Conservation (phyloP, 139 green algal genomes). For the Tetradesmus obliquus region DNA sequence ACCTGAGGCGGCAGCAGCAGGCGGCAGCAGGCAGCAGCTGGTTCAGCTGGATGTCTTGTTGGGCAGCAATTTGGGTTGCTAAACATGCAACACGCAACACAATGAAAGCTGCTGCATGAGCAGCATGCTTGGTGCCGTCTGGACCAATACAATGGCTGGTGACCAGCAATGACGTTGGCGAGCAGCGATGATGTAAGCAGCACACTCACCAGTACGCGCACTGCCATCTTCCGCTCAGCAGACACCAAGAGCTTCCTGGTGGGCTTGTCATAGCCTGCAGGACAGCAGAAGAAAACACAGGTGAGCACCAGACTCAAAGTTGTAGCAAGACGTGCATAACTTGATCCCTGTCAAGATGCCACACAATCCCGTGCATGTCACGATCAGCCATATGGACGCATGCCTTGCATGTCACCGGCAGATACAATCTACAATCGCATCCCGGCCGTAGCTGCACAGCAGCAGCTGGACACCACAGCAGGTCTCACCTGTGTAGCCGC, state of each 20-base stretch:
- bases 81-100: not conserved
- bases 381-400: too few relatives aligned
- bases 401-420: too few relatives aligned
- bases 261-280: conserved; percentile 5
- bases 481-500: not conserved
- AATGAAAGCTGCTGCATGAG: not conserved
- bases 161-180: too few relatives aligned
- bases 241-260: not conserved
- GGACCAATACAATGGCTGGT: too few relatives aligned
- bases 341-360: too few relatives aligned
- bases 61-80: not conserved
- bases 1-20: not conserved
- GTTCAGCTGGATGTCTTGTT: not conserved
- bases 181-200: conserved; percentile 9
- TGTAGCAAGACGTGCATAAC: too few relatives aligned
- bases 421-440: too few relatives aligned
- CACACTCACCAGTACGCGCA: conserved; percentile 18
- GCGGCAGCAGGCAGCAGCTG: not conserved
- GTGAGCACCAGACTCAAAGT: too few relatives aligned
- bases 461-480: not conserved
- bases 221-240: conserved; percentile 34
- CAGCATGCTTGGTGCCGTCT: too few relatives aligned
- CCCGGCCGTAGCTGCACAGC: too few relatives aligned
- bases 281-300: too few relatives aligned
- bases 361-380: too few relatives aligned